phyloP scores from a whole-genome alignment of 202 grass and related monocot genomes.

The Eragrostis tef region DNA sequence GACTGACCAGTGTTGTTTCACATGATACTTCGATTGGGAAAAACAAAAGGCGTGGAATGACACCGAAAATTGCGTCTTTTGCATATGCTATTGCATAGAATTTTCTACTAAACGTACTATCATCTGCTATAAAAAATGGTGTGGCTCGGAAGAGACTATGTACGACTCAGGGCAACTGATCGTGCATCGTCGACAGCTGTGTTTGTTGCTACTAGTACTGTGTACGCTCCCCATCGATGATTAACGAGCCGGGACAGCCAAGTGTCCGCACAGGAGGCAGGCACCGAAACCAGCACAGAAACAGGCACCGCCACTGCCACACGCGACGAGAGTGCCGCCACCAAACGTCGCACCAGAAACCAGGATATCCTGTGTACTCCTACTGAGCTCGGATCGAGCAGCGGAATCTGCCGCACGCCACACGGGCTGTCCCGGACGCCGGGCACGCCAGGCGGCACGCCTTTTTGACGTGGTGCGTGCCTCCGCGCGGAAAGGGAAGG shows the following conservation, averaged over 20 bases:
- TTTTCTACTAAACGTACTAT: too few relatives aligned
- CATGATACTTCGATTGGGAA: too few relatives aligned
- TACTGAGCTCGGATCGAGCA: not conserved
- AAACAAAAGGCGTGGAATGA: too few relatives aligned
- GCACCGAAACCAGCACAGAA: not conserved
- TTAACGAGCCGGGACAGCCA: not conserved
- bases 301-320: not conserved
- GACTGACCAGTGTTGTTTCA: not conserved
- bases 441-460: constrained; percentile 2
- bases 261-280: not conserved
- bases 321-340: not conserved
- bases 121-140: too few relatives aligned
- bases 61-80: too few relatives aligned
- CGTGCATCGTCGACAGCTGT: not conserved
- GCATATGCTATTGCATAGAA: too few relatives aligned
- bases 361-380: not conserved
- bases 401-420: not conserved
- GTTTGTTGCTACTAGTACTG: not conserved
- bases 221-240: constrained; percentile 8
- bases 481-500: too few relatives aligned
- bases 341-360: too few relatives aligned
- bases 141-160: too few relatives aligned
- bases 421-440: not conserved
- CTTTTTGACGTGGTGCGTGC: too few relatives aligned
- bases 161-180: too few relatives aligned